Base-by-base conservation (phyloP, 345 rosid genomes). In the Pistacia atlantica region DNA sequence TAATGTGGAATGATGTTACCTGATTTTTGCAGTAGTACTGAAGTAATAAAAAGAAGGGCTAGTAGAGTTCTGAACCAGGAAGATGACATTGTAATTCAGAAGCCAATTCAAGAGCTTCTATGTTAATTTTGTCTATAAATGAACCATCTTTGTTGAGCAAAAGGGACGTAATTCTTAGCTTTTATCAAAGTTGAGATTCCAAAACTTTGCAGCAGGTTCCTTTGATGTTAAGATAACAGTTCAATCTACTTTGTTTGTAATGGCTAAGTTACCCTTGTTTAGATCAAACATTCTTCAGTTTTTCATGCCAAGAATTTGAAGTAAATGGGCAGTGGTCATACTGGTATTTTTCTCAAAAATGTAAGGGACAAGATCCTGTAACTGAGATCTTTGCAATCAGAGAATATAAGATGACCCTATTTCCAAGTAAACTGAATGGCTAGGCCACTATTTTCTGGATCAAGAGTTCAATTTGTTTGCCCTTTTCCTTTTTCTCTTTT, bases 141-240 rank as follows among this genome's bases (percentile, higher is more conserved):
- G 42, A 62, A 75, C 65, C 1, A 59, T 18, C 45, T 65, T 31
- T 22, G 37, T 2, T 2, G 45, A 54, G 42, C 49, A 14, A 77
- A 52, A 56, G 56, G 6, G 46, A 42, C 1, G 46, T 5, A 45
- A 62, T 65, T 70, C 16, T 49, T 67, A 11, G 78, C 87, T 82
- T 86, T 82, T 51, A 13, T 22, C n/a, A 86, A 86, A 82, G 87
- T 66, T 71, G 11, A 80, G 83, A 76, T 78, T 74, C 75, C 58
- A 57, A 57, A 4, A 66, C 69, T 73, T 35, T 61, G 3, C 61
- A 0, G 3, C 61, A 0, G 37, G 65, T 81, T 83, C 12, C 89
- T 83, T 86, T 42, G 11, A 76, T 67, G 67, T 72, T 17, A 86
- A 48, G 80, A 31, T 72, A 72, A 63, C 70, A 52, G 51, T 70